These are phyloP conservation scores for Solanum habrochaites DNA, from an alignment of 257 asterid genomes.

Conservation along the genomic window DNA sequence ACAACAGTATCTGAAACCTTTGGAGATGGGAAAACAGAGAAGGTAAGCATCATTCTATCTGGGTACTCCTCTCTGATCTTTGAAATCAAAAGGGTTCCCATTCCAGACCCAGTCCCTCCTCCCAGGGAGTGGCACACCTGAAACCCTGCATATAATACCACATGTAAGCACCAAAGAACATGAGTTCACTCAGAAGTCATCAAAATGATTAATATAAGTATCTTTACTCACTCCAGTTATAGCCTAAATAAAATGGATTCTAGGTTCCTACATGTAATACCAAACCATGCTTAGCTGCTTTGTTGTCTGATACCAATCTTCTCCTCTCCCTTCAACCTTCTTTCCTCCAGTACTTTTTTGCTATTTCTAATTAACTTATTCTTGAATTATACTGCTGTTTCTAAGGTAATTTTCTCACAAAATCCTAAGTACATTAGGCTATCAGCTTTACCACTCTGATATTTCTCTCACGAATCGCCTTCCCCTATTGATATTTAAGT, in stretches of 20 bases:
- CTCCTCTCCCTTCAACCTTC: not conserved
- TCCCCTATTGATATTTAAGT: not conserved
- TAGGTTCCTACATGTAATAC: not conserved
- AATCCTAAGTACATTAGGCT: not conserved
- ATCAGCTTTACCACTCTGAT: not conserved
- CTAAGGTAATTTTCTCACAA: not conserved
- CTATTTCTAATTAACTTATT: not conserved
- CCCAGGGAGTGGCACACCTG: slow-evolving; percentile 46
- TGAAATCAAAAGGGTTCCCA: slow-evolving; percentile 39
- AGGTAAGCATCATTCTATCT: slow-evolving; percentile 40
- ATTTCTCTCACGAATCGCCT: not conserved
- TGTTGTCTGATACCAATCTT: not conserved
- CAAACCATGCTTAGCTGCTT: not conserved
- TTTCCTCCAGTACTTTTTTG: not conserved
- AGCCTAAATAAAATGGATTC: not conserved
- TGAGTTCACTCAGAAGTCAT: not conserved
- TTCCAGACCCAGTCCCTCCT: slow-evolving; percentile 47
- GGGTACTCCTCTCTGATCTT: slow-evolving; percentile 45
- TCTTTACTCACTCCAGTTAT: not conserved
- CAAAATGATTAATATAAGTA: not conserved
- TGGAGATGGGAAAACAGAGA: slow-evolving; percentile 44
- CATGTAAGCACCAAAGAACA: not conserved
- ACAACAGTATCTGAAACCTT: slow-evolving; percentile 44
- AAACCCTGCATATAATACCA: slow-evolving; percentile 18
- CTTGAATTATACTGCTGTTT: not conserved